Conservation (phyloP, 805 yeast genomes). For the Lachancea meyersii region DNA sequence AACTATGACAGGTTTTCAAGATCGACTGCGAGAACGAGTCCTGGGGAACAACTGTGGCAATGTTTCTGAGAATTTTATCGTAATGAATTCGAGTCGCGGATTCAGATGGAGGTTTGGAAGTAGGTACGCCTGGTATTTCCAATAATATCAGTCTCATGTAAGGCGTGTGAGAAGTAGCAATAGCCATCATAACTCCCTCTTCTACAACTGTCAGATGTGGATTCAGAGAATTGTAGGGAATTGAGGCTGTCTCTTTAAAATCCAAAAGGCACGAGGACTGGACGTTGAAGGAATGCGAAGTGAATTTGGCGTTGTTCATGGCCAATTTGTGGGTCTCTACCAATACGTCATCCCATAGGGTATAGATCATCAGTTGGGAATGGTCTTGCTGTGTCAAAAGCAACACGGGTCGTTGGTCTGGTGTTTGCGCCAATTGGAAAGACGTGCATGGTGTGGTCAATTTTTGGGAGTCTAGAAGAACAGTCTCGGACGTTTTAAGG, state of each 20-base stretch:
- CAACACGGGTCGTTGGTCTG: slow-evolving; percentile 34
- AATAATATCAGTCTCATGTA: slow-evolving; percentile 62
- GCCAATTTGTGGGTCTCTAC: slow-evolving; percentile 44
- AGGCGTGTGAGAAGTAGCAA: slow-evolving; percentile 76
- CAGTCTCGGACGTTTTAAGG: background rate
- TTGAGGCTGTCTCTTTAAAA: background rate
- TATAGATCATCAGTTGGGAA: slow-evolving; percentile 41
- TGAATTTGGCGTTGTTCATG: slow-evolving; percentile 67
- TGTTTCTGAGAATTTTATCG: slow-evolving; percentile 24
- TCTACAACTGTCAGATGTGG: slow-evolving; percentile 2
- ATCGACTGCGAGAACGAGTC: slow-evolving; percentile 29
- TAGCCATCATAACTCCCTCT: slow-evolving; percentile 35
- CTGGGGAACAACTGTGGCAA: slow-evolving; percentile 26
- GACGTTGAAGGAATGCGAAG: slow-evolving; percentile 49
- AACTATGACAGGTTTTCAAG: slow-evolving; percentile 13
- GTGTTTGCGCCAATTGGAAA: slow-evolving; percentile 33
- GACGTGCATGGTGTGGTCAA: slow-evolving; percentile 49
- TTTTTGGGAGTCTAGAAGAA: slow-evolving; percentile 28
- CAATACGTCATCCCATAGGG: slow-evolving; percentile 17
- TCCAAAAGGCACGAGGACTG: slow-evolving; percentile 18
- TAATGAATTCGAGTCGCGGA: slow-evolving; percentile 13
- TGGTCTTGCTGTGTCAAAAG: slow-evolving; percentile 56
- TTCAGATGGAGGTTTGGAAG: too few species aligned
- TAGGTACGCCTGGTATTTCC: slow-evolving; percentile 34
- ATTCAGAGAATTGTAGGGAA: background rate